Percentiles rank a stretch among this genome's conserved stretches.
Evolutionary conservation across 108 stramenopile genomes (phyloP).

Genomic region (Mediolabrus comicus): DNA sequence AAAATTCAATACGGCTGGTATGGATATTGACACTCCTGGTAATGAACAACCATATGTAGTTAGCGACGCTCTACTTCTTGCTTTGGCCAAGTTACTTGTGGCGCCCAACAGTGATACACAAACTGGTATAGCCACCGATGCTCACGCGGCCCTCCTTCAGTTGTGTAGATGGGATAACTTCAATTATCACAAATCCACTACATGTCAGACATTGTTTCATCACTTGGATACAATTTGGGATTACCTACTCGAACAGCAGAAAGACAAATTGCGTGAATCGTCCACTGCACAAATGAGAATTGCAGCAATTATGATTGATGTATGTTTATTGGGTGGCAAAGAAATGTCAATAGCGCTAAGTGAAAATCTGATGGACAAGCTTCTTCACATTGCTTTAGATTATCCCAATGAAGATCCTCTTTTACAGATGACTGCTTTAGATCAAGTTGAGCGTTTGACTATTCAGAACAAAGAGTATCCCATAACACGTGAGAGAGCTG

Average conservation of each 20-base stretch:
- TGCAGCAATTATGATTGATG: constrained; percentile 36
- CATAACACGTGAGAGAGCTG: constrained; percentile 8
- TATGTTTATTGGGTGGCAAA: constrained; percentile 32
- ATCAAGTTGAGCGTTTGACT: constrained; percentile 34
- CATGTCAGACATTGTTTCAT: constrained; percentile 7
- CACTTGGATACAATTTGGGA: constrained; percentile 16
- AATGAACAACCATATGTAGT: background rate
- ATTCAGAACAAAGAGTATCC: background rate
- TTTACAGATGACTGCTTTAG: constrained; percentile 36
- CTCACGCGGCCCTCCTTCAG: constrained; percentile 12
- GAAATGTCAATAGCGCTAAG: constrained; percentile 15
- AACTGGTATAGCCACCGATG: constrained; percentile 33
- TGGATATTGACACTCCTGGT: background rate
- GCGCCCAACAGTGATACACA: constrained; percentile 24
- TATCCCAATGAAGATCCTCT: constrained; percentile 28
- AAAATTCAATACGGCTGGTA: background rate
- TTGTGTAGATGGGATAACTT: constrained; percentile 24
- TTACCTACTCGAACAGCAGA: constrained; percentile 17
- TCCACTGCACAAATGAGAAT: constrained; percentile 25
- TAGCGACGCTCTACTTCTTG: constrained; percentile 25
- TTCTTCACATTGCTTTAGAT: constrained; percentile 24
- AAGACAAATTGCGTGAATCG: constrained; percentile 10
- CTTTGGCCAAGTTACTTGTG: constrained; percentile 24
- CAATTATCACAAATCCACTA: background rate
- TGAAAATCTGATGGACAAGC: constrained; percentile 22